phyloP scores from a whole-genome alignment of 768 basidiomycete species.

The Scleroderma citrinum region DNA sequence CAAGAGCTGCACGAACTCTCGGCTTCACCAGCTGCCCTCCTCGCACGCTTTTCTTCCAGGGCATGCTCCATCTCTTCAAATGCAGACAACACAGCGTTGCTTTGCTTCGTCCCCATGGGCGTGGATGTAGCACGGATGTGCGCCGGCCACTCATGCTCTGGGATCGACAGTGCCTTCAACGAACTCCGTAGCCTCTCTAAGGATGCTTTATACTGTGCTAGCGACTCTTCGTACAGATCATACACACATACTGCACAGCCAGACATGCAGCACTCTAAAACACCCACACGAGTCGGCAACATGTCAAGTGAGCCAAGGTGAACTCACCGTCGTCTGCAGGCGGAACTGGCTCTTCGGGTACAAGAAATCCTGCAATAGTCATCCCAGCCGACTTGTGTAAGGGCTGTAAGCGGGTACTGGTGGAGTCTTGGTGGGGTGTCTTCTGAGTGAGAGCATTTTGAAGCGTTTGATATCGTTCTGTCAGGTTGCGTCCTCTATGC shows the following conservation, averaged over 20 bases:
- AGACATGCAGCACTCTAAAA: constrained; percentile 88
- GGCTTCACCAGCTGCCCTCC: constrained; percentile 26
- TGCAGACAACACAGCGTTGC: constrained; percentile 44
- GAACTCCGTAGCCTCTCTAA: constrained; percentile 44
- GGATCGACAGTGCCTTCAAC: constrained; percentile 43
- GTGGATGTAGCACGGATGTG: constrained; percentile 31
- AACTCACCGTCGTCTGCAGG: constrained; percentile 63
- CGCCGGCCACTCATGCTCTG: constrained; percentile 61
- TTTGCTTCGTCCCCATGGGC: constrained; percentile 13
- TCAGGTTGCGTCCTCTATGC: too few relatives aligned
- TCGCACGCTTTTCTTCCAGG: constrained; percentile 42
- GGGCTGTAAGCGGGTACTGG: too few relatives aligned
- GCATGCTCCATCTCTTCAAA: constrained; percentile 69
- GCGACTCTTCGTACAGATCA: constrained; percentile 75
- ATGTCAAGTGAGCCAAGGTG: not conserved
- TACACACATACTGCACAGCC: constrained; percentile 91
- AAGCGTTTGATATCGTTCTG: too few relatives aligned
- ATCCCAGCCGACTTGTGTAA: too few relatives aligned
- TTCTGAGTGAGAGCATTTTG: too few relatives aligned
- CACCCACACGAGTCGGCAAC: not conserved
- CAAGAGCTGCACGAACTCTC: constrained; percentile 28
- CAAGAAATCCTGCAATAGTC: constrained; percentile 10
- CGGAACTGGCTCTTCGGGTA: constrained; percentile 57
- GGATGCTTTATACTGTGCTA: constrained; percentile 55
- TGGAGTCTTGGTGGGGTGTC: too few relatives aligned